Evolutionary conservation across 495 filamentous ascomycete species (phyloP).

Genomic region (Trichoderma parareesei): DNA sequence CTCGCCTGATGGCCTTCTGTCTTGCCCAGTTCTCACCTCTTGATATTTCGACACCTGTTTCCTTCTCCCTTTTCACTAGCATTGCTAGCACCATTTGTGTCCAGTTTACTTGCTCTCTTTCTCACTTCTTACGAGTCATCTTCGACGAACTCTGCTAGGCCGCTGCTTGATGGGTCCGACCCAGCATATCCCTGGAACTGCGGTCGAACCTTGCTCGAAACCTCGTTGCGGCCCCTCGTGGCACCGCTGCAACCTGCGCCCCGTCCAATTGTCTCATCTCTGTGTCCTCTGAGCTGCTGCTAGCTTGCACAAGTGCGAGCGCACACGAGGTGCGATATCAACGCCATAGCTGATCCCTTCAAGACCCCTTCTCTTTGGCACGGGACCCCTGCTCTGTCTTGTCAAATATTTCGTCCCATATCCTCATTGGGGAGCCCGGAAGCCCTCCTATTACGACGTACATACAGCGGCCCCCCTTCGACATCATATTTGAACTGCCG

Average conservation of each 20-base stretch:
- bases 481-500: conserved; percentile 2
- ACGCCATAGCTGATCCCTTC: not conserved
- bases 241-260: not conserved
- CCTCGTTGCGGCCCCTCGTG: not conserved
- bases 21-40: not conserved
- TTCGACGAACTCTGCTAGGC: not conserved
- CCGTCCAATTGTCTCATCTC: not conserved
- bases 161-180: not conserved
- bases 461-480: not conserved
- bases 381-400: not conserved
- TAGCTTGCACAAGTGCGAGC: too few species aligned
- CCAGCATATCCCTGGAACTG: not conserved
- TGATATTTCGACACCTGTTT: not conserved
- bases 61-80: not conserved
- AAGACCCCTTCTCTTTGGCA: not conserved
- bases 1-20: not conserved
- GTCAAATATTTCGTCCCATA: not conserved
- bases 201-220: not conserved
- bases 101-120: not conserved
- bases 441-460: conserved; percentile 6
- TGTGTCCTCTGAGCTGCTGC: not conserved
- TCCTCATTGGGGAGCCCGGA: not conserved
- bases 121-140: not conserved
- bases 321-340: not conserved
- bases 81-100: not conserved